These are phyloP conservation scores for Curvularia eragrostidis DNA, from an alignment of 2,329 filamentous ascomycete genomes.

Conservation along the genomic window DNA sequence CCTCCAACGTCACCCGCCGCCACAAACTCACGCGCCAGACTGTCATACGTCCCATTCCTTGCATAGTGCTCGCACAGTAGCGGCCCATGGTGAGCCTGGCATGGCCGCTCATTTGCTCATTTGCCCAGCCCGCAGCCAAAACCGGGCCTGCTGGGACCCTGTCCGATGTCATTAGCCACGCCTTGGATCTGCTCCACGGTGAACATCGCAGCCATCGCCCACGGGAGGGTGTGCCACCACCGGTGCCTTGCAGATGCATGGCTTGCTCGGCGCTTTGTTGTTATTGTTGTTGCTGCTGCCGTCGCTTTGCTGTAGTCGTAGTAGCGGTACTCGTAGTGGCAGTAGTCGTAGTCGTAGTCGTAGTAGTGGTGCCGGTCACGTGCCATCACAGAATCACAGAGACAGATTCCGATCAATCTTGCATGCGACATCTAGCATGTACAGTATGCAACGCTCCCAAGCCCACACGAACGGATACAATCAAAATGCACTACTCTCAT, in stretches of 20 bases:
- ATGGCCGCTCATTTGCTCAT: too few species aligned
- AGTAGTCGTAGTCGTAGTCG: neutral
- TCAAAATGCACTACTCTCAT: neutral
- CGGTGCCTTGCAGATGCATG: conserved; percentile 1
- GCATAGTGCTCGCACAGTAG: neutral
- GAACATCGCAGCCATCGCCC: conserved; percentile 5
- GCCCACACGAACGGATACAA: neutral
- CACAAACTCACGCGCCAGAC: neutral
- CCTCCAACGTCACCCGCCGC: neutral
- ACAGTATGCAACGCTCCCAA: neutral
- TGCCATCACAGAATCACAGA: neutral
- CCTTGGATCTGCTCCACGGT: conserved; percentile 10
- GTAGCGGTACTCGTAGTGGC: neutral
- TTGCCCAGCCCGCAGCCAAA: too few species aligned
- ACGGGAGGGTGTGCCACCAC: neutral
- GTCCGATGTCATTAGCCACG: conserved; percentile 9
- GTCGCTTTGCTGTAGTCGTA: neutral
- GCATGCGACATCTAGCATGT: neutral
- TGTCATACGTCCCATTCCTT: neutral
- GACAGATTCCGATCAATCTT: neutral
- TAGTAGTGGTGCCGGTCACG: neutral
- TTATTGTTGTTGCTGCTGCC: neutral
- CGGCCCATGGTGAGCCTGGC: neutral
- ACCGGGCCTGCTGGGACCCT: conserved; percentile 5
- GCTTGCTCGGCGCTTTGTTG: neutral